Conservation (phyloP, 1,284 basidiomycete species). For the Tilletia horrida region DNA sequence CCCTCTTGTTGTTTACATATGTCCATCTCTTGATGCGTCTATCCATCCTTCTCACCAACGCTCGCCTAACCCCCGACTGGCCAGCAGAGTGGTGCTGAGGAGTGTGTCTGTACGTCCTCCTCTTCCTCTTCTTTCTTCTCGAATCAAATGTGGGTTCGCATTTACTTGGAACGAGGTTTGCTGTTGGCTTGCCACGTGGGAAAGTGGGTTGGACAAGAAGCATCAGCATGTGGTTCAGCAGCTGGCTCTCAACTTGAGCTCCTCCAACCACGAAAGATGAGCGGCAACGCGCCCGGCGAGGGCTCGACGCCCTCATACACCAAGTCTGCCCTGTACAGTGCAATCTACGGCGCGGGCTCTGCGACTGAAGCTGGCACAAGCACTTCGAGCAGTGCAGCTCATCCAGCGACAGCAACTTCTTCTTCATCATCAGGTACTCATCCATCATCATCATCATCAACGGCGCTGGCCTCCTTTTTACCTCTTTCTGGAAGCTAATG, state of each 20-base stretch:
- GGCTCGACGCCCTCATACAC: conserved; percentile 1
- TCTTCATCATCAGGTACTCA: background rate
- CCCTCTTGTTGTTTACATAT: background rate
- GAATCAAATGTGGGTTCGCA: too few species aligned
- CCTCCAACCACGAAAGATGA: background rate
- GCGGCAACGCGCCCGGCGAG: background rate
- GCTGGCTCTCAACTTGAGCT: background rate
- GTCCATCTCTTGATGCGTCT: background rate
- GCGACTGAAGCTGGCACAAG: background rate
- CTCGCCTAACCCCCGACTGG: too few species aligned
- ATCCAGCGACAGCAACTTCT: background rate
- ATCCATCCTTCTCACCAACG: background rate
- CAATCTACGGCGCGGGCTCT: conserved; percentile 9
- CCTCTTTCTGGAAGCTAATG: background rate
- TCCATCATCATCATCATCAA: background rate
- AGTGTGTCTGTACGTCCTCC: too few species aligned
- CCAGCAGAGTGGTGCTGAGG: too few species aligned
- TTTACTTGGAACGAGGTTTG: too few species aligned
- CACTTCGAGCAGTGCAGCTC: background rate
- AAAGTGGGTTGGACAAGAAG: too few species aligned
- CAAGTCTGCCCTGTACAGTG: conserved; percentile 11
- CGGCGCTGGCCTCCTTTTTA: background rate
- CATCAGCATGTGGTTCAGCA: background rate
- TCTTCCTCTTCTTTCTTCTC: too few species aligned
- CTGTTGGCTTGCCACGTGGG: too few species aligned